phyloP scores from a whole-genome alignment of 768 basidiomycete species.

The Pulveroboletus ravenelii region DNA sequence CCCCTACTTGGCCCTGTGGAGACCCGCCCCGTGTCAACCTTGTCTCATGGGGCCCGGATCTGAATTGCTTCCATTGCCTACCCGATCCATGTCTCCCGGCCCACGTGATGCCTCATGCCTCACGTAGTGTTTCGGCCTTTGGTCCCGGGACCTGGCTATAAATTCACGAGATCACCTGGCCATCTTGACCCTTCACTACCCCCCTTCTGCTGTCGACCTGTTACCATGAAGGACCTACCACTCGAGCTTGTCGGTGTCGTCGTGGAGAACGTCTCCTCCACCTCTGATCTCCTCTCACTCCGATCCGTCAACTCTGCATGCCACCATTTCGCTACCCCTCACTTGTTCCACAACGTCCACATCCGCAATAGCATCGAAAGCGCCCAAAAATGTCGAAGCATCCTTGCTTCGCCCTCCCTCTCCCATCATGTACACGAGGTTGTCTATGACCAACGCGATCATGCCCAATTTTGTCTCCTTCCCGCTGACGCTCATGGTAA shows the following conservation, averaged over 20 bases:
- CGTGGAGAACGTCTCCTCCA: conserved; percentile 20
- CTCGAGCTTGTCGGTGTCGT: conserved; percentile 26
- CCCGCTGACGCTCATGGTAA: conserved; percentile 13
- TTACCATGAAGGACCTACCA: conserved; percentile 23
- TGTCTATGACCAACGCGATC: conserved; percentile 28
- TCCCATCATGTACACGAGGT: conserved; percentile 24
- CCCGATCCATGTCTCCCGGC: neutral
- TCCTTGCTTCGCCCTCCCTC: conserved; percentile 21
- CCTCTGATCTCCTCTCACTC: conserved; percentile 25
- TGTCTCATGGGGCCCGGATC: neutral
- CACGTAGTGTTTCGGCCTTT: no score
- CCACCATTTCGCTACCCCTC: conserved; percentile 24
- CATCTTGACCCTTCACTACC: neutral
- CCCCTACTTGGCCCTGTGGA: neutral
- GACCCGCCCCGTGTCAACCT: neutral
- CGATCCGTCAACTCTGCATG: conserved; percentile 26
- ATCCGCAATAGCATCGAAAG: conserved; percentile 25
- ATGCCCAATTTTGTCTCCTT: conserved; percentile 22
- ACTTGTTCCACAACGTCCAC: conserved; percentile 20
- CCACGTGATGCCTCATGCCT: conserved; percentile 1
- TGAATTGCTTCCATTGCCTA: neutral
- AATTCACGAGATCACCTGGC: no score
- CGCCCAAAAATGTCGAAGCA: conserved; percentile 20
- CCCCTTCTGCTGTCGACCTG: neutral
- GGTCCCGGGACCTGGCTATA: no score